phyloP scores from a whole-genome alignment of 2,329 filamentous ascomycete genomes.

The Dothideomycetes sp. region DNA sequence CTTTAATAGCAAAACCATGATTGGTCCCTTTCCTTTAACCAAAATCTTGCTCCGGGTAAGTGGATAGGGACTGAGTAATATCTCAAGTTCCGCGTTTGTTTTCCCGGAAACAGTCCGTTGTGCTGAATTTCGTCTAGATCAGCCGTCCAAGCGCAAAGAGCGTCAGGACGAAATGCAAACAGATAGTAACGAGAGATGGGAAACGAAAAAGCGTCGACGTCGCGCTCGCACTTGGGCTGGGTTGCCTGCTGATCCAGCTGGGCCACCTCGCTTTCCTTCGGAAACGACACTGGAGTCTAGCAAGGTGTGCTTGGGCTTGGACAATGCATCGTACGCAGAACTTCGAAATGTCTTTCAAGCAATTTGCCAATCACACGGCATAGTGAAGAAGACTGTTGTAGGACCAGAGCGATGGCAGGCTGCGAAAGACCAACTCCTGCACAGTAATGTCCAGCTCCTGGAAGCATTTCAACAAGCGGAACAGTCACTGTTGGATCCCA shows the following conservation, averaged over 20 bases:
- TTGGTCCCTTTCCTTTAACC: too few relatives aligned
- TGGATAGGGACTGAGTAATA: too few relatives aligned
- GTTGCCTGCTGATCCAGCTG: conserved; percentile 54
- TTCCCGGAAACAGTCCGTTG: too few relatives aligned
- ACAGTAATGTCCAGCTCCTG: conserved; percentile 53
- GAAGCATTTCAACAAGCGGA: conserved; percentile 47
- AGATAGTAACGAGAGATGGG: conserved; percentile 49
- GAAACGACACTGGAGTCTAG: conserved; percentile 75
- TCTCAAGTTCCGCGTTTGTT: too few relatives aligned
- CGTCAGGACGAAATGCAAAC: conserved; percentile 19
- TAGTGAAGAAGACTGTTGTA: conserved; percentile 66
- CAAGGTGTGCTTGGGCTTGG: conserved; percentile 56
- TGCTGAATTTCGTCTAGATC: too few relatives aligned
- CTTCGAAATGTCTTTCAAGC: conserved; percentile 56
- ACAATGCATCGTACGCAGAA: conserved; percentile 51
- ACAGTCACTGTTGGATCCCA: conserved; percentile 47
- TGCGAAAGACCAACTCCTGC: conserved; percentile 56
- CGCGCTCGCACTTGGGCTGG: conserved; percentile 59
- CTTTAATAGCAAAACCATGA: too few relatives aligned
- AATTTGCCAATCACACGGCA: conserved; percentile 56
- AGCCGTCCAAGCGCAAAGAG: conserved; percentile 21
- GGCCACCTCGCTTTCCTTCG: conserved; percentile 64
- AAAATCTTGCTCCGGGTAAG: too few relatives aligned
- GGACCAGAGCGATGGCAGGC: conserved; percentile 64
- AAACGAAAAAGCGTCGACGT: conserved; percentile 54